Base-by-base conservation (phyloP, 2,329 filamentous ascomycete species). In the Tolypocladium ophioglossoides region DNA sequence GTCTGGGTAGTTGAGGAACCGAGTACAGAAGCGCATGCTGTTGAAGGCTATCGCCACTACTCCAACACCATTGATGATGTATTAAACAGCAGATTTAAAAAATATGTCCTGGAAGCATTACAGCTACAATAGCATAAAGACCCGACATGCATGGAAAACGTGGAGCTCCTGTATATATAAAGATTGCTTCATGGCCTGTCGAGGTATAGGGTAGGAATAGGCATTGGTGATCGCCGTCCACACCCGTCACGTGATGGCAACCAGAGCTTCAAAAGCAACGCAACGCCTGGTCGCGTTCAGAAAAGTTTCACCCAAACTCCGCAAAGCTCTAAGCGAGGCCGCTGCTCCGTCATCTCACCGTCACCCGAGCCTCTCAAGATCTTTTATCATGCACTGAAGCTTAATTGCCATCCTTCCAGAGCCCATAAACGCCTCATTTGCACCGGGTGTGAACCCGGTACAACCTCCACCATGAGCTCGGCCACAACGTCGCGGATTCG, bases 401-500 rank as follows among this genome's bases (percentile, higher is more conserved):
- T 18, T 32, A 18, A 18, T 10, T 4, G 9, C 6, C 18, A 24
- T 34, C 10, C 22, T 34, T 50, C 27, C 14, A 37, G 52, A 49
- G 18, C 52, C 12, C 30, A 40, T 22, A n/a, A 6, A n/a, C 49
- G 20, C 37, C 38, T 14, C 37, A 37, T 20, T 16, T 30, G 39
- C 44, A 37, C 37, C 41, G 59, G 53, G 52, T 48, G 56, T 54
- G 58, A 56, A 44, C 50, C 37, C 30, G 44, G 39, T 32, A 37
- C 38, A 53, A 32, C 38, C n/a, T 50, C 12, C 55, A 64, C 24
- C 34, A 73, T 72, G 71, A 65, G 64, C 59, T 64, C 64, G 30
- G 56, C 63, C 27, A 62, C 59, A 52, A 61, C 62, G 56, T 73
- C 73, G 41, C 67, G 74, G 55, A 69, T 76, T 49, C 73, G 75